phyloP scores from a whole-genome alignment of 164 flowering plant species.

The Stephania yunnanensis region DNA sequence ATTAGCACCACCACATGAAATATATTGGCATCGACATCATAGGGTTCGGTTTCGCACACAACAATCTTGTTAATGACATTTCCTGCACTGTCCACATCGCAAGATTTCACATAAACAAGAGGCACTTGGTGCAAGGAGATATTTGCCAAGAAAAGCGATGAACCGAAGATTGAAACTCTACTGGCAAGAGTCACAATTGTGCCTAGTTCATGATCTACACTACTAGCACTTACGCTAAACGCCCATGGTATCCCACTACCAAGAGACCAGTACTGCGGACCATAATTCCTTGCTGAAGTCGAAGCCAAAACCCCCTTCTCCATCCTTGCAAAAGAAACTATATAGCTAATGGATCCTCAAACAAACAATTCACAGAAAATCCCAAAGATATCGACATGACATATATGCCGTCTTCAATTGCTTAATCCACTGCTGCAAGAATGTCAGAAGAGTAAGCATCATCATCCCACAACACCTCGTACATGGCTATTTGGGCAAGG shows the following conservation, averaged over 20 bases:
- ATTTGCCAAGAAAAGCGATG: background rate
- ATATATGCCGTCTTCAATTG: conserved; percentile 14
- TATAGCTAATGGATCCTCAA: conserved; percentile 12
- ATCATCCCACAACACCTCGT: conserved; percentile 9
- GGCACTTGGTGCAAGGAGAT: background rate
- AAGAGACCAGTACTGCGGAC: conserved; percentile 5
- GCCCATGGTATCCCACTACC: conserved; percentile 18
- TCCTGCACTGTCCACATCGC: background rate
- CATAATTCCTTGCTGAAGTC: conserved; percentile 17
- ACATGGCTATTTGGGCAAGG: conserved; percentile 6
- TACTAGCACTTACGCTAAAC: conserved; percentile 20
- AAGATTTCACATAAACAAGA: conserved; percentile 6
- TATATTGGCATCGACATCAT: background rate
- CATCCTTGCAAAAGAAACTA: conserved; percentile 13
- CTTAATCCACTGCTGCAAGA: conserved; percentile 13
- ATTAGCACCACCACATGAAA: background rate
- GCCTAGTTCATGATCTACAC: conserved; percentile 11
- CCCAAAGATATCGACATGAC: conserved; percentile 8
- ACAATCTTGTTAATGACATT: conserved; percentile 7
- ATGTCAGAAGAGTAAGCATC: background rate
- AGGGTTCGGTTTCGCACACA: background rate
- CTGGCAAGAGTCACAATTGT: conserved; percentile 10
- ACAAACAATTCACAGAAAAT: background rate
- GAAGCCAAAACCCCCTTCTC: conserved; percentile 9
- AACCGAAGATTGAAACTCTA: conserved; percentile 3